Conservation (phyloP, 306 rosid species). For the Rosa persica region DNA sequence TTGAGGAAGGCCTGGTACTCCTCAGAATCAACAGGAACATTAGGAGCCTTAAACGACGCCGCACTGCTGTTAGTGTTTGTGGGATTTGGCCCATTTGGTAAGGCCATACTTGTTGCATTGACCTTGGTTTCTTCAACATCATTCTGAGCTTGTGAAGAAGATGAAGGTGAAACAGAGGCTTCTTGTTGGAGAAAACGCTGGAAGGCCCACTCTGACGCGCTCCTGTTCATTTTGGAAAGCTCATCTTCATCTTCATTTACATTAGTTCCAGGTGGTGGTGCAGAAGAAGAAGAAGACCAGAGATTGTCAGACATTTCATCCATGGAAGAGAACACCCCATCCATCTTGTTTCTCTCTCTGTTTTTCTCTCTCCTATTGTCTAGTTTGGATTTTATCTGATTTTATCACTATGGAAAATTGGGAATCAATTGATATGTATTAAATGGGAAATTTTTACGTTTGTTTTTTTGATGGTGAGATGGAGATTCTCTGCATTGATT, state of each 20-base stretch:
- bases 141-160: slow-evolving; percentile 35
- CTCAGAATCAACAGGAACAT: slow-evolving; percentile 49
- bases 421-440: background rate
- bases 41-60: slow-evolving; percentile 16
- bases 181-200: slow-evolving; percentile 65
- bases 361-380: slow-evolving; percentile 26
- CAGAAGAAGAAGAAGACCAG: slow-evolving; percentile 38
- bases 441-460: background rate
- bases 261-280: background rate
- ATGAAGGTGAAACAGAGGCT: slow-evolving; percentile 39
- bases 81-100: slow-evolving; percentile 6
- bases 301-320: slow-evolving; percentile 72
- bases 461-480: background rate
- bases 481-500: slow-evolving; percentile 4
- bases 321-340: slow-evolving; percentile 73
- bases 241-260: slow-evolving; percentile 13
- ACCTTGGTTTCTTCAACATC: slow-evolving; percentile 40
- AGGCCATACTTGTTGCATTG: slow-evolving; percentile 19
- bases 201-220: slow-evolving; percentile 91
- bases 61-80: background rate
- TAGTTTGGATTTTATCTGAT: slow-evolving; percentile 7
- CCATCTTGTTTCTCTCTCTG: slow-evolving; percentile 45
- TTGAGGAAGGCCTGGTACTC: slow-evolving; percentile 73
- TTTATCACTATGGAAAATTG: background rate
- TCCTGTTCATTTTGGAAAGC: slow-evolving; percentile 60